Evolutionary conservation across 805 yeast species (phyloP).

Genomic region (Blastobotrys mokoenaii): DNA sequence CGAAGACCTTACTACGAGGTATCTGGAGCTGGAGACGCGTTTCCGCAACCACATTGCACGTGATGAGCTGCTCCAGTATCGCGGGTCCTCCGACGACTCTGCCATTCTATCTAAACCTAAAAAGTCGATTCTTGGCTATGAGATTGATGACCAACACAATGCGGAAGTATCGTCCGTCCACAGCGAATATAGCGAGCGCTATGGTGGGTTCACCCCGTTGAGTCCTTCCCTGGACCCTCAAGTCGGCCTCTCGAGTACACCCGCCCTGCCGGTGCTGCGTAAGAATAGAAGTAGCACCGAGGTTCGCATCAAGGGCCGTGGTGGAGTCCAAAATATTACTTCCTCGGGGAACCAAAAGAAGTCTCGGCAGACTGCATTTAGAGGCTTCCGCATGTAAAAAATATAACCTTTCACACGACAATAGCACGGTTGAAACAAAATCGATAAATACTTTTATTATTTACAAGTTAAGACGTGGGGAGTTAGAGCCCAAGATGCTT

Average conservation of each 20-base stretch:
- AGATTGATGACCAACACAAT: slow-evolving; percentile 3
- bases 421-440: no score
- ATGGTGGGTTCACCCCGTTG: no score
- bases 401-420: no score
- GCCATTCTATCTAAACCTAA: slow-evolving; percentile 5
- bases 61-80: not conserved
- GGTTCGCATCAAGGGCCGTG: slow-evolving; percentile 14
- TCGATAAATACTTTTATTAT: slow-evolving; percentile 4
- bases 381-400: no score
- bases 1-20: slow-evolving; percentile 22
- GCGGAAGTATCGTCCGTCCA: not conserved
- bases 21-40: slow-evolving; percentile 21
- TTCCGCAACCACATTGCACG: slow-evolving; percentile 13
- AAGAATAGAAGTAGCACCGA: slow-evolving; percentile 3
- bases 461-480: slow-evolving; percentile 5
- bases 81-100: slow-evolving; percentile 3
- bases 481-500: slow-evolving; percentile 29
- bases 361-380: no score
- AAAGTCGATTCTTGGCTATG: slow-evolving; percentile 12
- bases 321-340: slow-evolving; percentile 15
- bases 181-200: no score
- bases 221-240: not conserved
- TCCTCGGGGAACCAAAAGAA: not conserved
- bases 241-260: not conserved
- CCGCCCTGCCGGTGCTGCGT: not conserved